A percentile compares a stretch with the other conserved stretches of the same genome.
These are phyloP conservation scores for Phtheirospermum japonicum DNA, from an alignment of 257 asterid genomes.

Conservation along the genomic window DNA sequence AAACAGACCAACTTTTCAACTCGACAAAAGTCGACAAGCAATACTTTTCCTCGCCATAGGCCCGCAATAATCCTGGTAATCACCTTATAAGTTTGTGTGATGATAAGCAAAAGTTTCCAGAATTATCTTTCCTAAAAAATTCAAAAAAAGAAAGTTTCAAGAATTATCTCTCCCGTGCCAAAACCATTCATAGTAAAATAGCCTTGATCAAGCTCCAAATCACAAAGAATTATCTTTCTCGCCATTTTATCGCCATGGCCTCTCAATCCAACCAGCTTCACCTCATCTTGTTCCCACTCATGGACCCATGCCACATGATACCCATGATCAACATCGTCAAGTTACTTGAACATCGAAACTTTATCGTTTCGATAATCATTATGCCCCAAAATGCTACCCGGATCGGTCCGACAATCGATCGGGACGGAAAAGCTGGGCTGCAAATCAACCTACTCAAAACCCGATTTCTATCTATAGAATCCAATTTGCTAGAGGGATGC, in stretches of 20 bases:
- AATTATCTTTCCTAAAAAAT: too few species aligned
- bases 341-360: conserved; percentile 33
- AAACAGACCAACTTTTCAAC: too few species aligned
- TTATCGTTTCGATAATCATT: conserved; percentile 37
- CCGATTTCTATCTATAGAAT: conserved; percentile 41
- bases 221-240: too few species aligned
- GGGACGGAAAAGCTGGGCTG: conserved; percentile 31
- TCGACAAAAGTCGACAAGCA: too few species aligned
- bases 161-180: too few species aligned
- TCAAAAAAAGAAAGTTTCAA: too few species aligned
- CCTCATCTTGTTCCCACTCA: conserved; percentile 40
- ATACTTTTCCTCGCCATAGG: too few species aligned
- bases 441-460: conserved; percentile 32
- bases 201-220: too few species aligned
- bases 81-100: too few species aligned
- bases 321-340: conserved; percentile 52
- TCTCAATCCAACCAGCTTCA: conserved; percentile 28
- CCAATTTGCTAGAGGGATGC: conserved; percentile 45
- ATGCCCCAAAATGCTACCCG: conserved; percentile 42
- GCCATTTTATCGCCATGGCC: conserved; percentile 16
- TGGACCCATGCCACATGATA: conserved; percentile 53
- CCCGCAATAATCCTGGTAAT: too few species aligned
- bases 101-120: too few species aligned
- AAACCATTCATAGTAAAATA: too few species aligned
- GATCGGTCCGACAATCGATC: conserved; percentile 29